Evolutionary conservation across 805 yeast genomes (phyloP).

Genomic region (Lachancea mirantina): DNA sequence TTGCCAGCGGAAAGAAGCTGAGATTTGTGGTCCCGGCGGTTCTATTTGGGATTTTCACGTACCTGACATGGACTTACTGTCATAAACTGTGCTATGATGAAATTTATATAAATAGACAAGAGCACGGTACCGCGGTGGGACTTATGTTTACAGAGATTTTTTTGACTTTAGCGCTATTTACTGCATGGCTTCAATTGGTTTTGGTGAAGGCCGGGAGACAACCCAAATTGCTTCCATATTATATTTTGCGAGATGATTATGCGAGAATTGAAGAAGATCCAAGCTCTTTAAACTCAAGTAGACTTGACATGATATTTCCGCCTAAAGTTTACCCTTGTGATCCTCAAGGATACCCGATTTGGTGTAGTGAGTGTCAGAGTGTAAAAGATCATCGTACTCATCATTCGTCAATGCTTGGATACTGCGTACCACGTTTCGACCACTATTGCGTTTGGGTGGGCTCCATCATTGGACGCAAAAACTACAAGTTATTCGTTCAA

Average conservation of each 20-base stretch:
- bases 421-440: conserved; percentile 70
- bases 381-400: conserved; percentile 62
- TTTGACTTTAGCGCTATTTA: conserved; percentile 10
- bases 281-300: conserved; percentile 6
- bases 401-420: conserved; percentile 50
- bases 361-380: conserved; percentile 63
- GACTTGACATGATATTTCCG: conserved; percentile 30
- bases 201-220: conserved; percentile 24
- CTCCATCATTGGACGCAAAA: conserved; percentile 57
- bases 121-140: conserved; percentile 19
- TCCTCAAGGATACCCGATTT: conserved; percentile 63
- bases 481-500: conserved; percentile 54
- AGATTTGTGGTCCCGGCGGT: conserved; percentile 23
- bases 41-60: conserved; percentile 31
- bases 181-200: conserved; percentile 20
- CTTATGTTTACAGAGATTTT: conserved; percentile 14
- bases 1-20: too few relatives aligned
- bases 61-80: conserved; percentile 38
- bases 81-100: conserved; percentile 38
- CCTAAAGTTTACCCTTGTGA: conserved; percentile 66
- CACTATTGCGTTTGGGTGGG: conserved; percentile 83
- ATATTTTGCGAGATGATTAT: conserved; percentile 10
- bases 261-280: conserved; percentile 1
- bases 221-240: conserved; percentile 22
- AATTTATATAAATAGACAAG: conserved; percentile 11